A percentile compares a stretch with the other conserved stretches of the same genome.
Evolutionary conservation across 306 rosid species (phyloP).

Genomic region (Vigna reflexopilosa): DNA sequence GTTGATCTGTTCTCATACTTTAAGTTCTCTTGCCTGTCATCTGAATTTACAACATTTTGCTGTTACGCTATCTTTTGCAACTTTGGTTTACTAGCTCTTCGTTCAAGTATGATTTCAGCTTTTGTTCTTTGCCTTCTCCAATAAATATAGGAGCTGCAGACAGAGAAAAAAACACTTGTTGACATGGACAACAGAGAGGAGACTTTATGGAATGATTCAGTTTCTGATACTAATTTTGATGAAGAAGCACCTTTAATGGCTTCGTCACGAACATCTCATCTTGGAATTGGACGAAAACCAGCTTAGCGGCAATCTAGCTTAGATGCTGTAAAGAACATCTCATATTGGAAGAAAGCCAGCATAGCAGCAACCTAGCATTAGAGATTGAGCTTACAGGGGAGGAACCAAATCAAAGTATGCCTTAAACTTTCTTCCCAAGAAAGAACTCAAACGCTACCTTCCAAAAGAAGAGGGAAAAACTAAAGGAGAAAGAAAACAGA

Average conservation of each 20-base stretch:
- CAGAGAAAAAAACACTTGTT: constrained; percentile 78
- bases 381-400: constrained; percentile 36
- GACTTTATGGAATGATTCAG: constrained; percentile 54
- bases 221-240: constrained; percentile 57
- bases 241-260: constrained; percentile 84
- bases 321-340: constrained; percentile 45
- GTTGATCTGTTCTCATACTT: constrained; percentile 9
- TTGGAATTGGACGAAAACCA: constrained; percentile 76
- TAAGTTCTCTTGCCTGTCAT: background rate
- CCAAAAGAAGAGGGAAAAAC: constrained; percentile 27
- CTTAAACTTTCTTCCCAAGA: constrained; percentile 40
- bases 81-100: no score
- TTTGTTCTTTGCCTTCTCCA: constrained; percentile 32
- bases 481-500: constrained; percentile 37
- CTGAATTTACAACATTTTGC: constrained; percentile 12
- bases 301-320: constrained; percentile 42
- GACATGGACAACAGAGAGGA: constrained; percentile 42
- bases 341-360: constrained; percentile 60
- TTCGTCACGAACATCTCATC: constrained; percentile 74
- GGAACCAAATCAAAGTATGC: constrained; percentile 39
- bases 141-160: constrained; percentile 73
- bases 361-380: constrained; percentile 41
- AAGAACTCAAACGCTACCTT: constrained; percentile 29
- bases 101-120: background rate
- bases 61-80: constrained; percentile 4